Percentiles rank a stretch among this genome's conserved stretches.
Evolutionary conservation across 1,139 yeast genomes (phyloP).

Genomic region (Taphrina flavorubra): DNA sequence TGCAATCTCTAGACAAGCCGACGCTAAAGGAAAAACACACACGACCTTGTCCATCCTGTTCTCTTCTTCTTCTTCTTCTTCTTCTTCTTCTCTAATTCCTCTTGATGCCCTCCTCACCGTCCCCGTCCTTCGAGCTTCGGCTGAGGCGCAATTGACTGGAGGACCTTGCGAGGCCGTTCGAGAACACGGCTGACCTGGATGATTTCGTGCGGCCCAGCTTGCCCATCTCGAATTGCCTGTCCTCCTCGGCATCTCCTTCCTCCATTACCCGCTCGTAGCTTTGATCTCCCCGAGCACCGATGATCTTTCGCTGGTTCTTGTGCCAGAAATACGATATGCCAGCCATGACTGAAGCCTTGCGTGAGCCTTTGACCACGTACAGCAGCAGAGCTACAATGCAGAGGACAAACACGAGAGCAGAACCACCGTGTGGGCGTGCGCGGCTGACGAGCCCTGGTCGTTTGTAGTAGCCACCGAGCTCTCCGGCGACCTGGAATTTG

Average conservation of each 20-base stretch:
- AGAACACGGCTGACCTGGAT: slow-evolving; percentile 12
- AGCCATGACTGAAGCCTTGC: slow-evolving; percentile 17
- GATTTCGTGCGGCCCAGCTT: not conserved
- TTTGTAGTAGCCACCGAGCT: not conserved
- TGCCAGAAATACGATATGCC: slow-evolving; percentile 28
- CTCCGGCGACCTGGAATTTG: slow-evolving; percentile 34
- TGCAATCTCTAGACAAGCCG: not conserved
- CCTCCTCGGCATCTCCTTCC: slow-evolving; percentile 35
- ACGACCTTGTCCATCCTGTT: too few relatives aligned
- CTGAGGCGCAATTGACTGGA: slow-evolving; percentile 24
- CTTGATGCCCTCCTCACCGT: slow-evolving; percentile 21
- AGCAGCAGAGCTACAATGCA: slow-evolving; percentile 11
- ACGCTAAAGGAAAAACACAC: not conserved
- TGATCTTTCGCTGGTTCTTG: slow-evolving; percentile 30
- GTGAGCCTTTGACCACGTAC: slow-evolving; percentile 25
- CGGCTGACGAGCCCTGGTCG: not conserved
- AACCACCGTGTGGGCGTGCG: not conserved
- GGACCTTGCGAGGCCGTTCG: slow-evolving; percentile 27
- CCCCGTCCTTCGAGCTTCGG: slow-evolving; percentile 10
- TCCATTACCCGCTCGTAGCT: slow-evolving; percentile 33
- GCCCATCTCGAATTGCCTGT: slow-evolving; percentile 25
- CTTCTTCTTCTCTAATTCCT: slow-evolving; percentile 1
- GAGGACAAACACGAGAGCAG: slow-evolving; percentile 13
- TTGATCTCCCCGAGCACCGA: slow-evolving; percentile 40
- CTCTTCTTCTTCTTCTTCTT: too few relatives aligned